Conservation (phyloP, 768 basidiomycete species). For the Cantharellus anzutake region DNA sequence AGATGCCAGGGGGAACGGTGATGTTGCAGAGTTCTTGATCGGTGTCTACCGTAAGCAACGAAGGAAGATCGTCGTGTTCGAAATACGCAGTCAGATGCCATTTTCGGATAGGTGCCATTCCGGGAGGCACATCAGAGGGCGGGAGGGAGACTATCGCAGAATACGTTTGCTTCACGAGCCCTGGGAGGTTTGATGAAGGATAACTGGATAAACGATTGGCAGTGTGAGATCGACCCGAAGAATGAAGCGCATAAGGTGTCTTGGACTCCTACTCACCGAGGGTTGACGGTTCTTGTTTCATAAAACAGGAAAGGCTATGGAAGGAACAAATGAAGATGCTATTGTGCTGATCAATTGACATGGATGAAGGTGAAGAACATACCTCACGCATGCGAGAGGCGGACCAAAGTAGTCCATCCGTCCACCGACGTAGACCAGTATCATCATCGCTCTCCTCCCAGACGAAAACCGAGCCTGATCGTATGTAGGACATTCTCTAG, state of each 20-base stretch:
- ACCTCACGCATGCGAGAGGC: constrained; percentile 31
- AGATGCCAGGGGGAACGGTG: constrained; percentile 28
- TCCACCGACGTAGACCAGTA: constrained; percentile 43
- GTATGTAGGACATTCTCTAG: constrained; percentile 34
- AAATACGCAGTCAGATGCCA: constrained; percentile 49
- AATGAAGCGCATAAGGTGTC: no score
- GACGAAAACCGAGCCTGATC: constrained; percentile 44
- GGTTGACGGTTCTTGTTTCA: constrained; percentile 21
- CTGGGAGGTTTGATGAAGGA: constrained; percentile 19
- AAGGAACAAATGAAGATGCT: neutral
- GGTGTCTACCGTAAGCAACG: constrained; percentile 28
- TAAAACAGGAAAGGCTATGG: constrained; percentile 47
- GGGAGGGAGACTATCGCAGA: constrained; percentile 37
- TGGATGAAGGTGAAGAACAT: neutral
- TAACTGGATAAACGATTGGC: neutral
- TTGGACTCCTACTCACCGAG: neutral
- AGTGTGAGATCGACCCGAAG: neutral
- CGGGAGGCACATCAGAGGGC: constrained; percentile 8
- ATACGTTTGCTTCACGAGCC: constrained; percentile 54
- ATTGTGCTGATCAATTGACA: neutral
- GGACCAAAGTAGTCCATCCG: constrained; percentile 51
- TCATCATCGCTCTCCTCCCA: constrained; percentile 56
- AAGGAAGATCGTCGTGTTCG: constrained; percentile 28
- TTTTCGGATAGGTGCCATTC: constrained; percentile 31
- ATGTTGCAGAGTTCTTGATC: constrained; percentile 27